A percentile compares a stretch with the other conserved stretches of the same genome.
phyloP scores from a whole-genome alignment of 2,329 filamentous ascomycete species.

The Alternaria brassicicola region DNA sequence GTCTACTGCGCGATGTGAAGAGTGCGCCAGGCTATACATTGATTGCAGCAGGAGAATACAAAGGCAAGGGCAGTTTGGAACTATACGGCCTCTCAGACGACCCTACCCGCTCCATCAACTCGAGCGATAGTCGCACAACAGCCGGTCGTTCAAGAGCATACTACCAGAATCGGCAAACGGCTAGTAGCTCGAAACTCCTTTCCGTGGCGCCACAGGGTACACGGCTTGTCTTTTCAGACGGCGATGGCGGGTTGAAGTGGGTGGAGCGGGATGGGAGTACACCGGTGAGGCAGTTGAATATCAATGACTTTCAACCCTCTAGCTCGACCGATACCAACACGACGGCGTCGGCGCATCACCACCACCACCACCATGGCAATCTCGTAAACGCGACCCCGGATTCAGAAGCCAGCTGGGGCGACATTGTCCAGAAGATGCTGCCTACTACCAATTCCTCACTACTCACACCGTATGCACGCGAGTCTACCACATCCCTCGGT shows the following conservation, averaged over 20 bases:
- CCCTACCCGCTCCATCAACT: constrained; percentile 38
- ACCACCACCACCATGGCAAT: not conserved
- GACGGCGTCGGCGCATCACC: not conserved
- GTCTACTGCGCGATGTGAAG: constrained; percentile 62
- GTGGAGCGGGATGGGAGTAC: constrained; percentile 79
- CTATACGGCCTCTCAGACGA: constrained; percentile 70
- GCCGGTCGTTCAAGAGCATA: constrained; percentile 49
- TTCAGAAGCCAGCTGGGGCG: constrained; percentile 41
- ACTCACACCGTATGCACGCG: not conserved
- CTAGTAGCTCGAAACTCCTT: constrained; percentile 78
- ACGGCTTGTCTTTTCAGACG: constrained; percentile 81
- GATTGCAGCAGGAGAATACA: constrained; percentile 87
- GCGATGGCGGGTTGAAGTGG: constrained; percentile 85
- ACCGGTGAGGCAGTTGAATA: constrained; percentile 62
- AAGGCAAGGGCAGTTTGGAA: constrained; percentile 87
- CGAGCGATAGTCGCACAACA: constrained; percentile 36
- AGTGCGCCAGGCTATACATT: constrained; percentile 66
- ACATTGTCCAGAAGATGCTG: constrained; percentile 81
- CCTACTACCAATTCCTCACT: constrained; percentile 55
- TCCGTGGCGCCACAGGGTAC: constrained; percentile 83
- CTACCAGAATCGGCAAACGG: constrained; percentile 76
- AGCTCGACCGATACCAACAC: not conserved
- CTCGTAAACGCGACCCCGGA: constrained; percentile 2
- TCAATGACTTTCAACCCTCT: constrained; percentile 53
- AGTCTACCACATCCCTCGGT: constrained; percentile 27